Conservation (phyloP, 2,329 filamentous ascomycete species). For the Fusarium circinatum region DNA sequence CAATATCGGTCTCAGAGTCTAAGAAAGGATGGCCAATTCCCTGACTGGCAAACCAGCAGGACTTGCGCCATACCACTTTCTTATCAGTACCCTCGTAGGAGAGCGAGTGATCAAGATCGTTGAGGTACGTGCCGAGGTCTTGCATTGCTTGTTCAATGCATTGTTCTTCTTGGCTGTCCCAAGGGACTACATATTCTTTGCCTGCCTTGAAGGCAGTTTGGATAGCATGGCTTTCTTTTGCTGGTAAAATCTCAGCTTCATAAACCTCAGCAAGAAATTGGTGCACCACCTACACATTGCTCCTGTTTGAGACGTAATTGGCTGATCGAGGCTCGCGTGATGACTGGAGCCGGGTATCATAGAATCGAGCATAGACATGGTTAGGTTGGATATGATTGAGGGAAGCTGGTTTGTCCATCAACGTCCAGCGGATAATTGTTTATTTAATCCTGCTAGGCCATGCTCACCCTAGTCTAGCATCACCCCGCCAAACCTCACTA, state of each 20-base stretch:
- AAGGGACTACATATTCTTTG: slow-evolving; percentile 11
- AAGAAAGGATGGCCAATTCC: slow-evolving; percentile 12
- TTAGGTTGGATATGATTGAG: not conserved
- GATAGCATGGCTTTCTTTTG: not conserved
- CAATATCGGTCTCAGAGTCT: slow-evolving; percentile 1
- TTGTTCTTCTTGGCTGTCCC: slow-evolving; percentile 1
- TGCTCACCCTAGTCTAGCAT: not conserved
- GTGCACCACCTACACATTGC: not conserved
- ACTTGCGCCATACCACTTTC: slow-evolving; percentile 20
- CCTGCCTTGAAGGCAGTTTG: not conserved
- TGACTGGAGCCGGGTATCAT: not conserved
- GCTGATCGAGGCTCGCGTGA: not conserved
- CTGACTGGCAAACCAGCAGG: slow-evolving; percentile 19
- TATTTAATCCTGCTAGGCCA: not conserved
- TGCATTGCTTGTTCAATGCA: slow-evolving; percentile 14
- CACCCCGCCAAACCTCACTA: not conserved
- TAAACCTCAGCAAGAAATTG: not conserved
- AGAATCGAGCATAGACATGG: not conserved
- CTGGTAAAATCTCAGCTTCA: accelerated
- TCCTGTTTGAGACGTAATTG: not conserved
- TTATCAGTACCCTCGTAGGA: slow-evolving; percentile 23
- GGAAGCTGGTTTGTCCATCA: not conserved
- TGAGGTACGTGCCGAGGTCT: slow-evolving; percentile 2
- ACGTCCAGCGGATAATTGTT: not conserved
- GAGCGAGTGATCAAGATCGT: slow-evolving; percentile 4